Conservation (phyloP, 2,329 filamentous ascomycete genomes). For the Ophiosphaerella korrae region DNA sequence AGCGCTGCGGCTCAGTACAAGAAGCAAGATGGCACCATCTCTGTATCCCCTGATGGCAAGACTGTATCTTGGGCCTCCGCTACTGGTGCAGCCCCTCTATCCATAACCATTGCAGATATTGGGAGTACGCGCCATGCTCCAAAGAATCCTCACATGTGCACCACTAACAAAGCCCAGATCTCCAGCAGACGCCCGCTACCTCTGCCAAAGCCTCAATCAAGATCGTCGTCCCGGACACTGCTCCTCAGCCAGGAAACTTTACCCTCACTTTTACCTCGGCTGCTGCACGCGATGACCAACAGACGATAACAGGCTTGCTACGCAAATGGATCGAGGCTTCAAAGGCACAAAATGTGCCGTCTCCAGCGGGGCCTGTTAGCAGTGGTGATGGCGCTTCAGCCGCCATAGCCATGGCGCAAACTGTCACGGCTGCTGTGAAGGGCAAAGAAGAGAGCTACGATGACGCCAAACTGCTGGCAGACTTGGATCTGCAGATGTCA, state of each 20-base stretch:
- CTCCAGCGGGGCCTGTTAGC: conserved; percentile 36
- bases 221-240: conserved; percentile 75
- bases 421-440: conserved; percentile 55
- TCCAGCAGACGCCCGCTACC: conserved; percentile 92
- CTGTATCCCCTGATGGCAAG: conserved; percentile 73
- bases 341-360: conserved; percentile 57
- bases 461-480: conserved; percentile 74
- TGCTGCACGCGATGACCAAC: conserved; percentile 81
- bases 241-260: conserved; percentile 69
- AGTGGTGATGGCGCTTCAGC: conserved; percentile 56
- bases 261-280: conserved; percentile 88
- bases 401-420: conserved; percentile 78
- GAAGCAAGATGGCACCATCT: conserved; percentile 89
- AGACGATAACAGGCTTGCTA: conserved; percentile 80
- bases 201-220: conserved; percentile 91
- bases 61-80: conserved; percentile 82
- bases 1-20: conserved; percentile 69
- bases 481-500: conserved; percentile 84
- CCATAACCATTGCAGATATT: conserved; percentile 75
- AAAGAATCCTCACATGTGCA: conserved; percentile 1
- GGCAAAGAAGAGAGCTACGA: conserved; percentile 73
- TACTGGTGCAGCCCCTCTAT: conserved; percentile 67
- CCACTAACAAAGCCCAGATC: conserved; percentile 60
- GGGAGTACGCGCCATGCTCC: conserved; percentile 67
- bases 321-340: conserved; percentile 75